A percentile compares a stretch with the other conserved stretches of the same genome.
Evolutionary conservation across 1,139 yeast genomes (phyloP).

Genomic region (Komagataea norvegica): DNA sequence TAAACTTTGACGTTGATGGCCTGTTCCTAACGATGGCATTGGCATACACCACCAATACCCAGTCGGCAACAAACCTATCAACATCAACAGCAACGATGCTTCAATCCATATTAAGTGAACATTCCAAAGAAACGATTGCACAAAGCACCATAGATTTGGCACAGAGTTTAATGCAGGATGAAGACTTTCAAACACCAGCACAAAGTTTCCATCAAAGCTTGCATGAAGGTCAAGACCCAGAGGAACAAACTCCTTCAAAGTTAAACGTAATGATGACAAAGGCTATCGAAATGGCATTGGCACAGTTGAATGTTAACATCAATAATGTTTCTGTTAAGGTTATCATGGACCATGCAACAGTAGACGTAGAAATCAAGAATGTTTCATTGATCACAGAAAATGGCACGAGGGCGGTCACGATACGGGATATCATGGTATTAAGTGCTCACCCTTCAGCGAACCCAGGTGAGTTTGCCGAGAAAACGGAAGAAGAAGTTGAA

Average conservation of each 20-base stretch:
- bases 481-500: constrained; percentile 11
- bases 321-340: constrained; percentile 42
- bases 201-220: constrained; percentile 11
- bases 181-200: constrained; percentile 9
- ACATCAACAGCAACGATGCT: constrained; percentile 9
- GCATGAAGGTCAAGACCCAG: constrained; percentile 1
- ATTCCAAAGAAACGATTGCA: constrained; percentile 43
- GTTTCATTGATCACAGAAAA: constrained; percentile 40
- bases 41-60: constrained; percentile 22
- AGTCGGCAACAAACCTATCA: constrained; percentile 7
- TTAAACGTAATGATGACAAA: constrained; percentile 53
- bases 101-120: constrained; percentile 22
- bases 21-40: constrained; percentile 53
- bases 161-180: constrained; percentile 45
- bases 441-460: constrained; percentile 37
- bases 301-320: constrained; percentile 51
- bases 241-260: constrained; percentile 12
- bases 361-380: constrained; percentile 41
- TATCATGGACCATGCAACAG: constrained; percentile 45
- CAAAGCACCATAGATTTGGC: constrained; percentile 67
- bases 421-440: constrained; percentile 37
- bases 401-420: constrained; percentile 41
- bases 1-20: constrained; percentile 54
- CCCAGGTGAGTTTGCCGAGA: constrained; percentile 25
- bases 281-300: constrained; percentile 67